Evolutionary conservation across 306 rosid species (phyloP), one percentile per base, ranked within the genome.

Genomic region (Fragaria nilgerrensis): DNA sequence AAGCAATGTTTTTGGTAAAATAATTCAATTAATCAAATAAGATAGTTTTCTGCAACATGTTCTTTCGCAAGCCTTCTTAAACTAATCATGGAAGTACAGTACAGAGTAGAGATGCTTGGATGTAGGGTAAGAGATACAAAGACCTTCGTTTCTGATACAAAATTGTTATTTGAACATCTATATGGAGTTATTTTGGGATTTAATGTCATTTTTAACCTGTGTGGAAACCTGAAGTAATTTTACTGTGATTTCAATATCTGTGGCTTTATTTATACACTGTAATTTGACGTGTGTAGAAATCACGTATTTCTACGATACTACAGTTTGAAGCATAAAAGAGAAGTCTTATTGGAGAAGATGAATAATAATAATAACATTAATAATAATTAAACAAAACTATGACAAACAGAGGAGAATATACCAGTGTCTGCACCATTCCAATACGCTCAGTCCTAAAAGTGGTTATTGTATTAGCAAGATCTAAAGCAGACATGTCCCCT

Each of bases 371-470:
- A 27, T 37, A 37, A 37, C 41, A 7, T 5, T 7, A 25, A 37
- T 37, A 15, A 13, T 7, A 25, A 62, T 13, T 3, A 14, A 29
- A 62, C 67, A 13, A 39, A 1, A 62, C 32, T 11, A 29, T 27
- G 20, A 13, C 39, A 27, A 13, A 23, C 61, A 53, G 23, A 27
- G 15, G 27, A 25, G 39, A 25, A 14, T 3, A 62, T 62, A 62
- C 67, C 97, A 77, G 87, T 16, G 97, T 95, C 86, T 95, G 98
- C 76, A 95, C 97, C 97, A 92, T 95, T 88, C 98, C 98, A 79
- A 86, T 88, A 73, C 97, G 92, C 83, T 95, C 93, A 79, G 96
- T 88, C 87, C 97, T 88, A 85, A 94, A 94, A 74, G 79, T 64
- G 72, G 88, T 75, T 85, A 92, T 23, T 55, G 99, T 92, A 68